phyloP scores from a whole-genome alignment of 306 rosid genomes.

The Inga oerstediana region DNA sequence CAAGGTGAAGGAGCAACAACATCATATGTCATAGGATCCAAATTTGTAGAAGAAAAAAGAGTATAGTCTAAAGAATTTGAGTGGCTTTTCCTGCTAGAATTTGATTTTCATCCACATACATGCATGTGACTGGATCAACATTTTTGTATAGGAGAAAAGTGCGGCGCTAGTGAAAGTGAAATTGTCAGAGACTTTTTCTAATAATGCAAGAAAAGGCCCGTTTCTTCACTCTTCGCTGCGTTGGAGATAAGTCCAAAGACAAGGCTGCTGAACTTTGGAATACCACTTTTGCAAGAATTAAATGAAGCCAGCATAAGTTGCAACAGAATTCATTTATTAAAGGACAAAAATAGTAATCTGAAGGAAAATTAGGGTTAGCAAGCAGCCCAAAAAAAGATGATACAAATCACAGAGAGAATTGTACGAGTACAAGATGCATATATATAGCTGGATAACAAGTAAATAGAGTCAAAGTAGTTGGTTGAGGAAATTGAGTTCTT shows the following conservation, averaged over 20 bases:
- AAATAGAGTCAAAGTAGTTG: constrained; percentile 49
- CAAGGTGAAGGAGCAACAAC: no score
- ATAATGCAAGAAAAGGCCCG: neutral
- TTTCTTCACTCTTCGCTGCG: neutral
- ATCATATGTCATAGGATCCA: no score
- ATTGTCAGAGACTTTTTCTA: neutral
- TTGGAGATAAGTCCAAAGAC: constrained; percentile 1
- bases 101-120: constrained; percentile 4
- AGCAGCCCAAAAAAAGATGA: neutral
- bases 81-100: no score
- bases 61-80: no score
- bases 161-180: neutral
- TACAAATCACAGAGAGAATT: neutral
- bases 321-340: constrained; percentile 40
- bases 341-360: constrained; percentile 26
- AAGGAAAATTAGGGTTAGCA: constrained; percentile 3
- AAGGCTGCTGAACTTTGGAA: neutral
- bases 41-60: no score
- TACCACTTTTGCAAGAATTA: constrained; percentile 25
- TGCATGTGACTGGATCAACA: constrained; percentile 10
- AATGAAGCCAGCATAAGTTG: constrained; percentile 30
- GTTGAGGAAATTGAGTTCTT: constrained; percentile 33
- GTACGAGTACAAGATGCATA: neutral
- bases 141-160: no score
- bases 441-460: neutral